Base-by-base conservation (phyloP, 768 basidiomycete species). In the Amanita subjunquillea region DNA sequence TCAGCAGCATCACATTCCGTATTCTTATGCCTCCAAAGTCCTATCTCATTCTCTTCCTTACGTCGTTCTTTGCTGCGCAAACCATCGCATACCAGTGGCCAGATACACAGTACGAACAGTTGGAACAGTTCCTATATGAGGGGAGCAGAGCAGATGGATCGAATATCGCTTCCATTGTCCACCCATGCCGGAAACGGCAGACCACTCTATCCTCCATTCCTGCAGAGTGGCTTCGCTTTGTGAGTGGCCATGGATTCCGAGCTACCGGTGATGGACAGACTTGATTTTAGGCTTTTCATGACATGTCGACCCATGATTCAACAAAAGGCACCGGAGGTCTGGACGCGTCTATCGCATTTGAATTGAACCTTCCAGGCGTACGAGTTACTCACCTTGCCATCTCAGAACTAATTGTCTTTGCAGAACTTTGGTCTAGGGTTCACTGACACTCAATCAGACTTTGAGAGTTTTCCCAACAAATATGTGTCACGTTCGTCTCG, bases 391-490 rank as follows among this genome's bases (percentile, higher is more conserved):
- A 4, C 38, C 2, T 29, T 27, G 37, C 20, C 3, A 15, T 38
- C 17, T 15, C 20, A 20, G 10, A 37, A 12, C 3, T 39, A 42
- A 40, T 12, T n/a, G 13, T 40, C 12, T 12, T 20, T 44, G 48
- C 55, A 77, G 76, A 78, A 77, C 59, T 69, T 73, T 54, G 75
- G 75, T 36, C 61, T 64, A 36, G 77, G 74, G 50, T 73, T 77
- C 57, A 72, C 65, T 43, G 65, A 70, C 54, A 72, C 73, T 4
- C 55, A 71, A 20, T 63, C 63, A 30, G 74, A 76, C 58, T 74
- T 76, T 50, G 63, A 65, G 51, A 58, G 61, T 5, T 73, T 68
- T 47, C 69, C 72, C 6, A 75, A 71, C 50, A 71, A 70, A 66
- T 67, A 71, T 47, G 60, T 75, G 17, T 73, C 73, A 25, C 64